Conservation (phyloP, 495 filamentous ascomycete genomes). For the Pyrenopolyporus hunteri region DNA sequence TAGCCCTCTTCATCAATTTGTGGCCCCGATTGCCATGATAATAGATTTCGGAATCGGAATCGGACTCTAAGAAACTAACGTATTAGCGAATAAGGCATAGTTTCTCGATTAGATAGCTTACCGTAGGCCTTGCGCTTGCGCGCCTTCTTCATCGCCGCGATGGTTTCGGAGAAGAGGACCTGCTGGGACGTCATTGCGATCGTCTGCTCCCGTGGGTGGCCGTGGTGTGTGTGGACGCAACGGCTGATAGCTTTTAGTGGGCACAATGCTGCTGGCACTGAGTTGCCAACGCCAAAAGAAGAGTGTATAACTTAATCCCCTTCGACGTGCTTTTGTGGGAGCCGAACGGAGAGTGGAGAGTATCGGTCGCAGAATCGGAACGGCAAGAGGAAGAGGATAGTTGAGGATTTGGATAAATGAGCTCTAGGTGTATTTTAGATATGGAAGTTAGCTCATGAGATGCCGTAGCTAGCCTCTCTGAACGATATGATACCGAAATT, state of each 20-base stretch:
- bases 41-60: constrained; percentile 82
- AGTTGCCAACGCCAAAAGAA: neutral
- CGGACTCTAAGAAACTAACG: constrained; percentile 65
- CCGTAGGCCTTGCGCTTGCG: constrained; percentile 66
- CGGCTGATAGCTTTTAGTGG: neutral
- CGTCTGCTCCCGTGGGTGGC: constrained; percentile 14
- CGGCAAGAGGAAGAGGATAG: constrained; percentile 11
- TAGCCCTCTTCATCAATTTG: constrained; percentile 84
- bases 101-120: constrained; percentile 37
- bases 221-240: neutral
- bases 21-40: constrained; percentile 87
- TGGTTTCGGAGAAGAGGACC: constrained; percentile 72
- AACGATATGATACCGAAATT: neutral
- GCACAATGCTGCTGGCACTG: neutral
- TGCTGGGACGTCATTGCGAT: constrained; percentile 73
- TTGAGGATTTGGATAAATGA: neutral
- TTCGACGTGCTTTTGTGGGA: neutral
- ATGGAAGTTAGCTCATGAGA: neutral
- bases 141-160: constrained; percentile 76
- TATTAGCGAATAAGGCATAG: constrained; percentile 19
- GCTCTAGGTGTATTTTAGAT: neutral
- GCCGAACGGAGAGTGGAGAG: constrained; percentile 3
- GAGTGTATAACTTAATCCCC: neutral
- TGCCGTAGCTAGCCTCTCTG: neutral
- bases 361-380: constrained; percentile 29